Evolutionary conservation across 306 rosid genomes (phyloP), one percentile per base, ranked within the genome.

Genomic region (Sechiopsis laciniata): DNA sequence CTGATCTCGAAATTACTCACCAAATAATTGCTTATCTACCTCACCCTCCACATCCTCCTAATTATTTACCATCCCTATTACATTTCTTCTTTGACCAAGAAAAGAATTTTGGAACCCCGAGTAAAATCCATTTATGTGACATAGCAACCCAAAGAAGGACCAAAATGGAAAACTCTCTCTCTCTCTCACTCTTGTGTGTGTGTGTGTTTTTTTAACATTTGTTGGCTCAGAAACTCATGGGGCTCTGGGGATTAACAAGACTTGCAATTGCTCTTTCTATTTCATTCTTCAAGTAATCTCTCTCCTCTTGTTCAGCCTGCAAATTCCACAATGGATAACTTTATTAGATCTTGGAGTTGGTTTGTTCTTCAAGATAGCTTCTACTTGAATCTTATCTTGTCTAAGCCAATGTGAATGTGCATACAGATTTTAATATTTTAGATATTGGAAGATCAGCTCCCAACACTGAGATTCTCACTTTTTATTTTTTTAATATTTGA

Each of bases 301-400:
- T 94, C 51, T 94, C 97, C 35, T 87, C 96, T 79, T 88, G 93
- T 12, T 87, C 90, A 46, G 96, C 96, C 98, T 94, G 87, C 79
- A 81, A 37, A 78, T 74, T 6, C 58, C 52, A 72, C 13, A 32
- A 72, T 17, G 65, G 3, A n/a, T 7, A 4, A 26, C 9, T 52
- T 26, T 16, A 26, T 70, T 16, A 70, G 10, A 50, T 70, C n/a
- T 46, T 42, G 48, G 11, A 62, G 21, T 22, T 10, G 64, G 64
- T 5, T 58, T 24, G 0, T 60, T 13, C 32, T 26, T 26, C 1
- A 55, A 55, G 60, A 8, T 17, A n/a, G 60, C 24, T 55, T 19
- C 24, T 37, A 37, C 45, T 37, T 37, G 45, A 7, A 37, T 32
- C 37, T 32, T 32, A 32, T 32, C 37, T 5, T 32, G 37, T 2